Evolutionary conservation across 1,139 yeast genomes (phyloP).

Genomic region (Spathaspora sp.): DNA sequence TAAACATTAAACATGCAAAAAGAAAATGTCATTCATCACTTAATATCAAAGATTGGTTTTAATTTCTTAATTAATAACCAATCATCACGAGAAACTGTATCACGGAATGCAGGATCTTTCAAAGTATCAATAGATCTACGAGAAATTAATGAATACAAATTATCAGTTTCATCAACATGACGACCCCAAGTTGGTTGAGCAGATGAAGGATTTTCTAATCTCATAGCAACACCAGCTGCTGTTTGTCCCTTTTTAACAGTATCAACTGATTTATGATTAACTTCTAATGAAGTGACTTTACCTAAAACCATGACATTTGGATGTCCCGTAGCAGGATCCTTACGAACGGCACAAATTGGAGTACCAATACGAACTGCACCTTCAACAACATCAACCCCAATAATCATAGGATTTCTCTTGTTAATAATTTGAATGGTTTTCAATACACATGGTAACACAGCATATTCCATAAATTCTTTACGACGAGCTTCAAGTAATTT

Average conservation of each 20-base stretch:
- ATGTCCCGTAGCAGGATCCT: slow-evolving; percentile 80
- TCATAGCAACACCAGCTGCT: slow-evolving; percentile 97
- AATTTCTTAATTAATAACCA: slow-evolving; percentile 89
- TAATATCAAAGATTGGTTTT: slow-evolving; percentile 82
- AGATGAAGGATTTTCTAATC: slow-evolving; percentile 88
- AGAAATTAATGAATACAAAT: slow-evolving; percentile 80
- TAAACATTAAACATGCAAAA: neutral
- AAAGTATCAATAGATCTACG: slow-evolving; percentile 94
- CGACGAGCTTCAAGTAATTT: slow-evolving; percentile 87
- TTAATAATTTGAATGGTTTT: slow-evolving; percentile 94
- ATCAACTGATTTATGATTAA: slow-evolving; percentile 82
- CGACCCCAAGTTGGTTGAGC: slow-evolving; percentile 99
- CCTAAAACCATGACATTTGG: slow-evolving; percentile 77
- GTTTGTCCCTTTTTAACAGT: slow-evolving; percentile 92
- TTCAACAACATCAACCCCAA: slow-evolving; percentile 95
- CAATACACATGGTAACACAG: slow-evolving; percentile 93
- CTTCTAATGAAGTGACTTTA: slow-evolving; percentile 85
- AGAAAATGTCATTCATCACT: slow-evolving; percentile 17
- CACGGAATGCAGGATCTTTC: slow-evolving; percentile 97
- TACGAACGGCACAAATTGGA: slow-evolving; percentile 92
- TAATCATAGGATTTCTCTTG: slow-evolving; percentile 98
- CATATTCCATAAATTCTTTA: slow-evolving; percentile 82
- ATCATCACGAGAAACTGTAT: slow-evolving; percentile 88
- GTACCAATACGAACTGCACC: slow-evolving; percentile 91
- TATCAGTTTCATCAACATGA: slow-evolving; percentile 92